Base-by-base conservation (phyloP, 805 yeast species). In the Myxozyma sirexii region DNA sequence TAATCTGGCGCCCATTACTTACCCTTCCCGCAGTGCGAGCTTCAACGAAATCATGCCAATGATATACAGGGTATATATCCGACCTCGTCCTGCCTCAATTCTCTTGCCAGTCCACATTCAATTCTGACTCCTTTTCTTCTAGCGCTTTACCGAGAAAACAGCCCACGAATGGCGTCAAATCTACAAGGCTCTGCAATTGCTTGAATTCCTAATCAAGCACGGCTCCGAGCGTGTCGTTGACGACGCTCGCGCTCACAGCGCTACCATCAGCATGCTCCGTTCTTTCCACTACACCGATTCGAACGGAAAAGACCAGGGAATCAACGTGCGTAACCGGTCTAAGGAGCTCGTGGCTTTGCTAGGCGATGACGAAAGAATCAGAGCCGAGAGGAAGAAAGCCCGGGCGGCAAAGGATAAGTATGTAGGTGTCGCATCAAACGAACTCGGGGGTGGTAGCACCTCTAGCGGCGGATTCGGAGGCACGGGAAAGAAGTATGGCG, bases 131-230 rank as follows among this genome's bases (percentile, higher is more conserved):
- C n/a, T n/a, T n/a, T 4, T 35, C 84, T 41, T 86, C 71, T 80
- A 96, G 68, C 82, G 99, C 64, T 94, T 94, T 77, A 93, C 98
- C 5, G 99, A 94, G 74, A 94, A 94, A 76, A 82, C 94, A 5
- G 96, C 97, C 51, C 87, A 84, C 72, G 98, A 94, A 76, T 94
- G 99, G 99, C 84, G 99, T 72, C 99, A 94, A 74, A 93, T 94
- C 66, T 94, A 94, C 78, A 94, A 94, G 76, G 85, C 97, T 2
- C 79, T 94, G 69, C 97, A 92, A 72, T 80, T 94, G 73, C 81
- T 93, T 74, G 99, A 94, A 70, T 94, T 90, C 72, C 79, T 94
- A 68, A 82, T 94, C 65, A 90, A 90, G 74, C 89, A 93, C 71
- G 99, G 99, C 0, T 84, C 94, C 29, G 99, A 94, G 75, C 81